phyloP scores from a whole-genome alignment of 352 stramenopile species.

The Pythium aristosporum region DNA sequence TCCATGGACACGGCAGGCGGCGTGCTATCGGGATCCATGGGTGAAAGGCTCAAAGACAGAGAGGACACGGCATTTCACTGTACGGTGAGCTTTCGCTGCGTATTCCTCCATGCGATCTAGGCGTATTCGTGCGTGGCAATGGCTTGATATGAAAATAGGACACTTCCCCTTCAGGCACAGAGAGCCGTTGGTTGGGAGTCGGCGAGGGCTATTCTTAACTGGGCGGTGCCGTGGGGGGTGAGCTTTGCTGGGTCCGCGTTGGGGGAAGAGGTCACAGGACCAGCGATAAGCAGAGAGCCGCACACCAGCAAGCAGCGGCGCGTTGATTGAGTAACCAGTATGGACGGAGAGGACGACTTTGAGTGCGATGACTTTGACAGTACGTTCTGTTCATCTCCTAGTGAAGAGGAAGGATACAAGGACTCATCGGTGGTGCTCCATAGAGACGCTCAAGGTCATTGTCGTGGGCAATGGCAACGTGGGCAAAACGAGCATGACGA shows the following conservation, averaged over 20 bases:
- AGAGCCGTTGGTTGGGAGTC: no score
- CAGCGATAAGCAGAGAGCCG: background rate
- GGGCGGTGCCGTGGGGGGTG: no score
- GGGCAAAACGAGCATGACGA: constrained; percentile 83
- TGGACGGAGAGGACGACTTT: constrained; percentile 41
- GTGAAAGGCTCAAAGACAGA: background rate
- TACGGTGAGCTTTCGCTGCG: no score
- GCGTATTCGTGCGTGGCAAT: no score
- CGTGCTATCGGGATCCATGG: background rate
- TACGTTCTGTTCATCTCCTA: constrained; percentile 25
- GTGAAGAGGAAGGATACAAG: background rate
- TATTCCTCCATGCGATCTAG: no score
- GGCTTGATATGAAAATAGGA: no score
- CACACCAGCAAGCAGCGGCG: background rate
- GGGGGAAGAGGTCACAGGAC: background rate
- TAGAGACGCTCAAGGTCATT: constrained; percentile 81
- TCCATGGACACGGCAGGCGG: constrained; percentile 23
- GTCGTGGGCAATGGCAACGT: constrained; percentile 85
- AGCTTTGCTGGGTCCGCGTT: background rate
- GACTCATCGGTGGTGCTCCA: background rate
- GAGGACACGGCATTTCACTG: no score
- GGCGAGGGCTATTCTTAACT: background rate
- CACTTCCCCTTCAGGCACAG: no score
- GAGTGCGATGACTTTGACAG: constrained; percentile 79
- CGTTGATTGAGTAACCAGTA: constrained; percentile 11